A percentile compares a stretch with the other conserved stretches of the same genome.
phyloP scores from a whole-genome alignment of 2,329 filamentous ascomycete species.

The Sporothrix brunneoviolacea region DNA sequence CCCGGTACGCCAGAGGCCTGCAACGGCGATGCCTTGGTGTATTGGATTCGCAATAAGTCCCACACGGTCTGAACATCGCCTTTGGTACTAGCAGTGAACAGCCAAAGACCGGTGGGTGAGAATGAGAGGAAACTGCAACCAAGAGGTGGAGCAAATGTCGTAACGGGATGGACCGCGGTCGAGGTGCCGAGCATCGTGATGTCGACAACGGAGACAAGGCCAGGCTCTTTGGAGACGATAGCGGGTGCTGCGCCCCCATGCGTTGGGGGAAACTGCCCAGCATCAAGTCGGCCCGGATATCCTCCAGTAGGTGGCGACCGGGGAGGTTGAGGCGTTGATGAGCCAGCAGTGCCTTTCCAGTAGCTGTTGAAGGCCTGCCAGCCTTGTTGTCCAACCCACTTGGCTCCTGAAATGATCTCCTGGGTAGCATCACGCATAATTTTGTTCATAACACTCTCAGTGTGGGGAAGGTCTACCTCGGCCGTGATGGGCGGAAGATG shows the following conservation, averaged over 20 bases:
- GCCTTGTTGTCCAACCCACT: constrained; percentile 71
- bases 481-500: constrained; percentile 61
- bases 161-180: constrained; percentile 53
- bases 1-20: constrained; percentile 40
- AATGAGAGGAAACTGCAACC: constrained; percentile 80
- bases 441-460: constrained; percentile 66
- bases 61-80: constrained; percentile 79
- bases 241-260: constrained; percentile 57
- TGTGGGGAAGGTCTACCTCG: constrained; percentile 64
- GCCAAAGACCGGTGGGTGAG: constrained; percentile 62
- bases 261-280: constrained; percentile 63
- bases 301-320: constrained; percentile 34
- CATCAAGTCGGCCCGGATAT: constrained; percentile 35
- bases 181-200: constrained; percentile 51
- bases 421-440: constrained; percentile 74
- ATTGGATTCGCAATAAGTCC: constrained; percentile 64
- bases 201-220: constrained; percentile 70
- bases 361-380: constrained; percentile 74
- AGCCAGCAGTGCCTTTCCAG: constrained; percentile 53
- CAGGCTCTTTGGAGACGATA: constrained; percentile 54
- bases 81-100: constrained; percentile 75
- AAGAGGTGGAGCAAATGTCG: constrained; percentile 63
- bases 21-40: constrained; percentile 54
- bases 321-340: constrained; percentile 33
- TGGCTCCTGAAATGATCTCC: constrained; percentile 66